A percentile compares a stretch with the other conserved stretches of the same genome.
phyloP scores from a whole-genome alignment of 1,284 basidiomycete species.

The Leccinum colubrinum region DNA sequence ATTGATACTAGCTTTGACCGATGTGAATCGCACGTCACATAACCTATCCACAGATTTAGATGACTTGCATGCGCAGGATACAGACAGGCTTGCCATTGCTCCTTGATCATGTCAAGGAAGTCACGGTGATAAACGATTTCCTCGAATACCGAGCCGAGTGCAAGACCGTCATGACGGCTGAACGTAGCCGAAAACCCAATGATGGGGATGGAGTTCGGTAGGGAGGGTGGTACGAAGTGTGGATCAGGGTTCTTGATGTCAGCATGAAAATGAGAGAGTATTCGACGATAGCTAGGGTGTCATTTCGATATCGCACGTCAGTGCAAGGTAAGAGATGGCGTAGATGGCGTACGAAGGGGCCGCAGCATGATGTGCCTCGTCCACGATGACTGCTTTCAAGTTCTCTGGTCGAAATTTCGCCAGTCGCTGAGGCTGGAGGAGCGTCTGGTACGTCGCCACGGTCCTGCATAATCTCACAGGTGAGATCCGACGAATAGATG shows the following conservation, averaged over 20 bases:
- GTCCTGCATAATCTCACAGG: slow-evolving; percentile 50
- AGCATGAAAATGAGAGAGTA: slow-evolving; percentile 75
- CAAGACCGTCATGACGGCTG: slow-evolving; percentile 87
- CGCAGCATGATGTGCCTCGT: slow-evolving; percentile 95
- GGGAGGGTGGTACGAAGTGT: slow-evolving; percentile 32
- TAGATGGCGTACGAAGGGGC: slow-evolving; percentile 70
- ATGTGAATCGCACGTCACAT: slow-evolving; percentile 80
- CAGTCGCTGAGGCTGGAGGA: slow-evolving; percentile 66
- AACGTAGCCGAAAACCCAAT: slow-evolving; percentile 97
- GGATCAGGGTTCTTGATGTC: slow-evolving; percentile 55
- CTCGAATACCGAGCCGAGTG: slow-evolving; percentile 87
- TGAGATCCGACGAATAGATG: neutral
- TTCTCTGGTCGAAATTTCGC: slow-evolving; percentile 74
- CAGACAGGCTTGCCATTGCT: slow-evolving; percentile 66
- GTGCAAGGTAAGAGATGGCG: slow-evolving; percentile 24
- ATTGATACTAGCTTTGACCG: slow-evolving; percentile 74
- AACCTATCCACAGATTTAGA: slow-evolving; percentile 52
- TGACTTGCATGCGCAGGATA: neutral
- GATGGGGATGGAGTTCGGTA: slow-evolving; percentile 69
- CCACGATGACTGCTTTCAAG: slow-evolving; percentile 85
- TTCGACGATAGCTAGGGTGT: slow-evolving; percentile 63
- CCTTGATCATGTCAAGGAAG: slow-evolving; percentile 91
- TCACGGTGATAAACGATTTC: slow-evolving; percentile 94
- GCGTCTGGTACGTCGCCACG: slow-evolving; percentile 91
- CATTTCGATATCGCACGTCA: slow-evolving; percentile 1